Conservation (phyloP, 106 monocot genomes). For the Dioscorea zingiberensis region DNA sequence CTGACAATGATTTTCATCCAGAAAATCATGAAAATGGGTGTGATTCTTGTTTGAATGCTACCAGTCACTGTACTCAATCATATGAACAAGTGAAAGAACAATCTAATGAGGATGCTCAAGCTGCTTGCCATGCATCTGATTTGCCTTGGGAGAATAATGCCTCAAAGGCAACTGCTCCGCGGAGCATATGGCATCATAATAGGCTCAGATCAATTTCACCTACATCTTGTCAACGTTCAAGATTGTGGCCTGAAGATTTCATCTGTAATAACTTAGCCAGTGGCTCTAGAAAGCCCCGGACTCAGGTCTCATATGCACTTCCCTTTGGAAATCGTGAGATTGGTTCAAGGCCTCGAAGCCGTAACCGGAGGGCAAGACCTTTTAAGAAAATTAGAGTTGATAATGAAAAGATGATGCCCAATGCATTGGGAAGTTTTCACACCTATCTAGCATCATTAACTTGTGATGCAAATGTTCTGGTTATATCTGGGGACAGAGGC, state of each 20-base stretch:
- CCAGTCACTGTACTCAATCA: conserved; percentile 1
- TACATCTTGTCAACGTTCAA: conserved; percentile 25
- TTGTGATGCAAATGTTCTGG: conserved; percentile 85
- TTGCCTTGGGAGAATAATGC: conserved; percentile 30
- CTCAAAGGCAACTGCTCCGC: conserved; percentile 41
- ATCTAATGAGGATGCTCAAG: background rate
- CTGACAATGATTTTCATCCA: conserved; percentile 31
- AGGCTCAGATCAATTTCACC: conserved; percentile 30
- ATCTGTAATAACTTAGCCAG: conserved; percentile 25
- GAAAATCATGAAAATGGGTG: conserved; percentile 36
- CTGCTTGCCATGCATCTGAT: conserved; percentile 7
- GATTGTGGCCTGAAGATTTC: conserved; percentile 38
- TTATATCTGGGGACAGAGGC: conserved; percentile 55
- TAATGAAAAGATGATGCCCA: conserved; percentile 13
- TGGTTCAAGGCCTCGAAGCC: conserved; percentile 31
- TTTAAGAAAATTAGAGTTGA: conserved; percentile 41
- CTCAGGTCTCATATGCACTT: conserved; percentile 63
- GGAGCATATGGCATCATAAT: conserved; percentile 37
- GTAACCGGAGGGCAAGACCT: conserved; percentile 26
- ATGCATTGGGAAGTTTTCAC: conserved; percentile 19
- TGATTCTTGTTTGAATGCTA: conserved; percentile 12
- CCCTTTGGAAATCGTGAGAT: conserved; percentile 27
- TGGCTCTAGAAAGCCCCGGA: conserved; percentile 57
- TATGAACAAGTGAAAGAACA: conserved; percentile 10
- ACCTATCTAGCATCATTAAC: conserved; percentile 21